Evolutionary conservation across 208 protist species (phyloP).

Genomic region (Porcisia hertigi): DNA sequence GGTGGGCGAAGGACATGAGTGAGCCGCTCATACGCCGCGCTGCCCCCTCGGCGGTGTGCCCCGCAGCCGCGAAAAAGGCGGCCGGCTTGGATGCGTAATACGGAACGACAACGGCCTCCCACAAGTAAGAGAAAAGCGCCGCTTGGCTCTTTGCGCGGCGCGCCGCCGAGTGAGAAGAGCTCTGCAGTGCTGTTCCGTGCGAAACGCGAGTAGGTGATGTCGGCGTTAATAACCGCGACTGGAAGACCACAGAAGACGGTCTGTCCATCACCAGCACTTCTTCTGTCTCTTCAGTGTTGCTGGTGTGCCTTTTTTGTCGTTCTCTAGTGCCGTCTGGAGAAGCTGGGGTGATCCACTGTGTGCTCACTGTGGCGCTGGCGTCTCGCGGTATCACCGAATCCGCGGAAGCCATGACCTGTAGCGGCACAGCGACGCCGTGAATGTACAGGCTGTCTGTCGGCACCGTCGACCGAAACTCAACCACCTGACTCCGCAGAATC

Average conservation of each 20-base stretch:
- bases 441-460: slow-evolving; percentile 49
- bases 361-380: not conserved
- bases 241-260: not conserved
- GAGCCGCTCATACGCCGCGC: slow-evolving; percentile 3
- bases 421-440: slow-evolving; percentile 21
- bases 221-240: not conserved
- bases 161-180: slow-evolving; percentile 1
- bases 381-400: not conserved
- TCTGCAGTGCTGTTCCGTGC: not conserved
- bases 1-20: not conserved
- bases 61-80: not conserved
- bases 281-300: not conserved
- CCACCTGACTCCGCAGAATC: slow-evolving; percentile 75
- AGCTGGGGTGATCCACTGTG: not conserved
- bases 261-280: slow-evolving; percentile 22
- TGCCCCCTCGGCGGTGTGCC: not conserved
- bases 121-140: slow-evolving; percentile 46
- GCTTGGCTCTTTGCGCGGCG: slow-evolving; percentile 13
- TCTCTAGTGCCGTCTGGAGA: not conserved
- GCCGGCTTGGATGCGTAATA: slow-evolving; percentile 25
- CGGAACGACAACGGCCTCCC: slow-evolving; percentile 47
- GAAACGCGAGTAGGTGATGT: not conserved
- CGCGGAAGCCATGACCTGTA: not conserved
- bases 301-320: not conserved
- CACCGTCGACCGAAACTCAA: slow-evolving; percentile 57